Percentiles rank a stretch among this genome's conserved stretches.
Conservation (phyloP, 106 monocot genomes). For the Dendrobium huoshanense region DNA sequence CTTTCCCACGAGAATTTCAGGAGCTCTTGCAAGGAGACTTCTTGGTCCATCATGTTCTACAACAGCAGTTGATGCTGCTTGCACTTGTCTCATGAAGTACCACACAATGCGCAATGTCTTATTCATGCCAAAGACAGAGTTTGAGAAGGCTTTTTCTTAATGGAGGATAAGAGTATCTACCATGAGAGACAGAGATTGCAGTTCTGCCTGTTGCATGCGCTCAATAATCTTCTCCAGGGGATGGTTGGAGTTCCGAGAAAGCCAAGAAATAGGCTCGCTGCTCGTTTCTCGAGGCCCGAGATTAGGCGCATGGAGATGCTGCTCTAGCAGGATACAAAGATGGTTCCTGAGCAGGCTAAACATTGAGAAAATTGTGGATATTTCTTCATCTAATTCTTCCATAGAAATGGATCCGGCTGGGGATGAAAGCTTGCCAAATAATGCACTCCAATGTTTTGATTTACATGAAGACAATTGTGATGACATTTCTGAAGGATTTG, state of each 20-base stretch:
- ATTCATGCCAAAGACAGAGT: too few species aligned
- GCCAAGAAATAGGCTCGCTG: too few species aligned
- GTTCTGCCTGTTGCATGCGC: slow-evolving; percentile 82
- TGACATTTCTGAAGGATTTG: slow-evolving; percentile 14
- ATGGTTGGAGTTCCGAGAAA: too few species aligned
- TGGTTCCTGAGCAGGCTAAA: slow-evolving; percentile 2
- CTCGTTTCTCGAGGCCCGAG: too few species aligned
- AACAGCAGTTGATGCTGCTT: too few species aligned
- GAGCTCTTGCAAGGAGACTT: too few species aligned
- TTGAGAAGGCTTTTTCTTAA: neutral
- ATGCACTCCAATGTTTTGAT: neutral
- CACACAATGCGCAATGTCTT: too few species aligned
- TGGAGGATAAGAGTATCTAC: slow-evolving; percentile 37
- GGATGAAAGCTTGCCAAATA: neutral
- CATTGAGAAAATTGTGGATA: neutral
- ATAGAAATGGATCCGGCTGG: neutral
- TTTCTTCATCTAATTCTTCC: neutral
- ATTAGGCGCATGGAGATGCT: too few species aligned
- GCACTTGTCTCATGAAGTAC: too few species aligned
- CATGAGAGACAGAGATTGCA: slow-evolving; percentile 87
- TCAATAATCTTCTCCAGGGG: slow-evolving; percentile 95
- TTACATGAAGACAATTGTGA: neutral
- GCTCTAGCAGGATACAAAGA: slow-evolving; percentile 13
- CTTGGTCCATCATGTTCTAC: too few species aligned
- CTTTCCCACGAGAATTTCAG: too few species aligned